A percentile compares a stretch with the other conserved stretches of the same genome.
Evolutionary conservation across 129 eudicot species (phyloP).

Genomic region (Arctium lappa): DNA sequence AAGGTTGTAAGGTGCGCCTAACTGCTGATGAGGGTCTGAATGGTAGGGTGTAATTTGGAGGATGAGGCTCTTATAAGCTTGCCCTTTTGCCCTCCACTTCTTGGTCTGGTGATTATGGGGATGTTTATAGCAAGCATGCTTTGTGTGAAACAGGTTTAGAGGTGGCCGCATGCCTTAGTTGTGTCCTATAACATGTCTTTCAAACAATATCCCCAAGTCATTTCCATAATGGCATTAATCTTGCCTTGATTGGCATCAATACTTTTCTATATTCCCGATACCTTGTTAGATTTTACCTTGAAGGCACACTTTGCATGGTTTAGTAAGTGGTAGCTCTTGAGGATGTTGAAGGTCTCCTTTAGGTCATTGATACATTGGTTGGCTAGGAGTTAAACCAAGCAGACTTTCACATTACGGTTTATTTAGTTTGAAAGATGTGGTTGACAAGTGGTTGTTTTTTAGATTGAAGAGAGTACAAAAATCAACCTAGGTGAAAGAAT

Average conservation of each 20-base stretch:
- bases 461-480: background rate
- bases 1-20: background rate
- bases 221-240: background rate
- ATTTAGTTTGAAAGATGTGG: background rate
- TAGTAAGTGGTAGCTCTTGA: background rate
- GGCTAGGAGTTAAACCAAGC: background rate
- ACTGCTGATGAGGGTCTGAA: background rate
- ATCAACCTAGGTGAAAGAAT: background rate
- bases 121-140: too few relatives aligned
- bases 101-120: too few relatives aligned
- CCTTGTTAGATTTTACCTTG: background rate
- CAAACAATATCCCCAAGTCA: background rate
- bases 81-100: background rate
- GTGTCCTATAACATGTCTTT: background rate
- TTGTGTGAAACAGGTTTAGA: too few relatives aligned
- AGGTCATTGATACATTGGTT: background rate
- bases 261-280: background rate
- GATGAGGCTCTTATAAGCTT: background rate
- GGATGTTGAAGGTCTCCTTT: background rate
- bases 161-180: background rate
- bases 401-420: background rate
- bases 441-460: background rate
- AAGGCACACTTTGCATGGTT: background rate
- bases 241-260: background rate
- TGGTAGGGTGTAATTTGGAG: background rate